Evolutionary conservation across 2,329 filamentous ascomycete species (phyloP).

Genomic region (Alternaria infectoria): DNA sequence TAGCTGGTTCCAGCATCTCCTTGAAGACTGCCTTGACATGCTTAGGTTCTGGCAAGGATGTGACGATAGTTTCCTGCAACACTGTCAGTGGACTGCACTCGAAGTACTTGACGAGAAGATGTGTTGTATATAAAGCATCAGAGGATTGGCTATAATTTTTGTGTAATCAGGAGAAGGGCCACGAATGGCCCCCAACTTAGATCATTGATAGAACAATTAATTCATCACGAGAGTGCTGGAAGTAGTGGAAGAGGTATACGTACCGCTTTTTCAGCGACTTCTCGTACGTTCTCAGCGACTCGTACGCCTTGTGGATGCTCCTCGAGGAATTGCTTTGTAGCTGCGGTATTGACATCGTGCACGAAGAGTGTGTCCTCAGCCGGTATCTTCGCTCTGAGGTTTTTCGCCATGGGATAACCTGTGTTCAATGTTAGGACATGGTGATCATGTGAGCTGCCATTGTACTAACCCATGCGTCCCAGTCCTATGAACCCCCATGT

Average conservation of each 20-base stretch:
- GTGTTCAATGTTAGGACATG: slow-evolving; percentile 16
- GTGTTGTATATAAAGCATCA: slow-evolving; percentile 53
- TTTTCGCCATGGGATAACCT: slow-evolving; percentile 77
- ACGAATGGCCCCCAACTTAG: slow-evolving; percentile 72
- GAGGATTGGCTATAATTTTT: slow-evolving; percentile 75
- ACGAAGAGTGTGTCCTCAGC: slow-evolving; percentile 67
- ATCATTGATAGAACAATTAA: slow-evolving; percentile 66
- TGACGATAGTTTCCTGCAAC: slow-evolving; percentile 79
- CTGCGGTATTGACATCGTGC: slow-evolving; percentile 68
- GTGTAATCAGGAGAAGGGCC: slow-evolving; percentile 66
- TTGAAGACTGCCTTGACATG: slow-evolving; percentile 86
- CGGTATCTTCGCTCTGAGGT: slow-evolving; percentile 70
- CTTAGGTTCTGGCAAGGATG: slow-evolving; percentile 84
- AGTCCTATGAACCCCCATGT: slow-evolving; percentile 60
- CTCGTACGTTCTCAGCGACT: slow-evolving; percentile 63
- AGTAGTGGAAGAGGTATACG: slow-evolving; percentile 38
- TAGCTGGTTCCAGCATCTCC: slow-evolving; percentile 70
- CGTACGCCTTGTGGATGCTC: slow-evolving; percentile 62
- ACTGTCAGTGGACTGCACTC: slow-evolving; percentile 24
- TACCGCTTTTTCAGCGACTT: slow-evolving; percentile 72
- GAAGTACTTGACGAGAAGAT: slow-evolving; percentile 5
- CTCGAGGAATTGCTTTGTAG: slow-evolving; percentile 62
- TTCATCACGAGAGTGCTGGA: slow-evolving; percentile 56
- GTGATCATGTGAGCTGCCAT: slow-evolving; percentile 26
- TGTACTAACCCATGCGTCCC: slow-evolving; percentile 56